Evolutionary conservation across 345 rosid genomes (phyloP), one percentile per base, ranked within the genome.

Genomic region (Dipteronia sinensis): DNA sequence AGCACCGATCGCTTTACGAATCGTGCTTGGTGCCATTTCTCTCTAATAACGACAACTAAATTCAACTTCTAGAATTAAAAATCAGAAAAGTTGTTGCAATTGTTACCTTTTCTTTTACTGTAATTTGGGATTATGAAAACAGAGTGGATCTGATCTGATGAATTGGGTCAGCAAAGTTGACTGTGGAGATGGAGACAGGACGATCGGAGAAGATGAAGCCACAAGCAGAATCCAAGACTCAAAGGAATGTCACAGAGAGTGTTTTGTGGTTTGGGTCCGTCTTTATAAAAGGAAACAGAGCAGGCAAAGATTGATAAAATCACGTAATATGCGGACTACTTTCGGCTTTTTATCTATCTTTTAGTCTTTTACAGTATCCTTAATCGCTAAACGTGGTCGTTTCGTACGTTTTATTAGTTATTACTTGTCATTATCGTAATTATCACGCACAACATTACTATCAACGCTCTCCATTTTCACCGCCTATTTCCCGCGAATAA

Each of bases 1-100:
- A 4, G 95, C 93, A 58, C 99, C 99, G 65, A 96, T 89, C 76
- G 99, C 98, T 79, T 91, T 96, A 20, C 98, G 91, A 74, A 96
- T 93, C 68, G 96, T 88, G 89, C 92, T 94, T 63, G 92, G 83
- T 68, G 98, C 92, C 98, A 96, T 93, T 71, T 25, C 59, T 62
- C 12, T 42, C 31, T 42, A 42, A 1, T 46, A 22, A 7, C 12
- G 10, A 73, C 8, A 25, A 61, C 55, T 13, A 42, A 0, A 38
- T 20, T 58, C 40, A 72, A 56, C 6, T 1, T 22, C 13, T 13
- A 6, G 5, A 4, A 53, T 29, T 6, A 25, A 65, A 74, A 7
- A 59, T 53, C 10, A n/a, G 64, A 34, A 55, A 31, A 40, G 13
- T 7, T 13, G 25, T 75, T 13, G 40, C 9, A 56, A 15, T 15